A percentile compares a stretch with the other conserved stretches of the same genome.
phyloP scores from a whole-genome alignment of 305 asterid species.

The Plantago lanceolata region DNA sequence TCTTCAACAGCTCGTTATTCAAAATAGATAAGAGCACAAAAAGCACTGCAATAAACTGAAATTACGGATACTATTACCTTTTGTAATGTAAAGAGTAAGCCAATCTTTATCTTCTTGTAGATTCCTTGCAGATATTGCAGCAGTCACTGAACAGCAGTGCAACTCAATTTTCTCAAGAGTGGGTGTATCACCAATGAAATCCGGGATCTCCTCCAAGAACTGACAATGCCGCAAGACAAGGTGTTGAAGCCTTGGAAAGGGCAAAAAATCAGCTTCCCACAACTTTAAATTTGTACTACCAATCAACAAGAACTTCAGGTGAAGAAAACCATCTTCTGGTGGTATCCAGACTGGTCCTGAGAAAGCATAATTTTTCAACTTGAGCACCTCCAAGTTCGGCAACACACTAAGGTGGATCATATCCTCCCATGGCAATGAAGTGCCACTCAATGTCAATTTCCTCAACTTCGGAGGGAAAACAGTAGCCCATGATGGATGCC shows the following conservation, averaged over 20 bases:
- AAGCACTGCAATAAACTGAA: too few species aligned
- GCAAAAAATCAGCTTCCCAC: conserved; percentile 19
- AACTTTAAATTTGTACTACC: conserved; percentile 18
- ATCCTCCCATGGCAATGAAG: conserved; percentile 26
- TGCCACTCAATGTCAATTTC: conserved; percentile 27
- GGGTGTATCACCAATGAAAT: conserved; percentile 18
- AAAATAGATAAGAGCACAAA: too few species aligned
- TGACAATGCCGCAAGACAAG: conserved; percentile 23
- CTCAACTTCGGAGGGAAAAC: conserved; percentile 19
- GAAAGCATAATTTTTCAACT: conserved; percentile 26
- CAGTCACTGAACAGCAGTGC: conserved; percentile 14
- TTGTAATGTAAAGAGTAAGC: conserved; percentile 12
- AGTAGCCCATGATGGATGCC: conserved; percentile 5
- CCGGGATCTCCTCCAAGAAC: conserved; percentile 18
- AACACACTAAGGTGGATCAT: conserved; percentile 24
- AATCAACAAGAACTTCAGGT: conserved; percentile 17
- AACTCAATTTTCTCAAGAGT: conserved; percentile 14
- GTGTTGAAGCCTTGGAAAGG: conserved; percentile 23
- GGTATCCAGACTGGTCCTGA: conserved; percentile 20
- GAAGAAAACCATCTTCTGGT: conserved; percentile 19
- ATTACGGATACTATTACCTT: background rate
- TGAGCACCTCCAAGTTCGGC: conserved; percentile 29
- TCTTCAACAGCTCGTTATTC: too few species aligned
- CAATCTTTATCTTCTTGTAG: conserved; percentile 20
- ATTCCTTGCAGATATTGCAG: conserved; percentile 16